Evolutionary conservation across 2,329 filamentous ascomycete species (phyloP).

Genomic region (Madurella fahalii): DNA sequence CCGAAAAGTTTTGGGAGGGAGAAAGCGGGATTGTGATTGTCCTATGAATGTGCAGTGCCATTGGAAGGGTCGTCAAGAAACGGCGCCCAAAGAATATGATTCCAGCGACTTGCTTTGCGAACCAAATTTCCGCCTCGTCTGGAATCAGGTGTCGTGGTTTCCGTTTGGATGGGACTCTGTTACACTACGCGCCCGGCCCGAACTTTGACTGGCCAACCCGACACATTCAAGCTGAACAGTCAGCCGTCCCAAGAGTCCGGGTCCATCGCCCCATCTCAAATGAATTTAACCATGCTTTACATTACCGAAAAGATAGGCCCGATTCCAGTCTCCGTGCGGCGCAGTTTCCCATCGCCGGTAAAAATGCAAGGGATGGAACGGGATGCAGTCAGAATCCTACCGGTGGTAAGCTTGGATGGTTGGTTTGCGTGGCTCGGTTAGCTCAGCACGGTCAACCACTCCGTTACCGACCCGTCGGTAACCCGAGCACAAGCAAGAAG

Average conservation of each 20-base stretch:
- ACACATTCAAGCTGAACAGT: neutral
- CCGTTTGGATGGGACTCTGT: neutral
- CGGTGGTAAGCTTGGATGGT: neutral
- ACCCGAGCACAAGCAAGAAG: neutral
- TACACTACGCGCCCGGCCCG: neutral
- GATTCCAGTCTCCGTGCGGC: neutral
- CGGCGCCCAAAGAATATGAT: no score
- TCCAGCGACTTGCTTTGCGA: no score
- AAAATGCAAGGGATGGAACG: no score
- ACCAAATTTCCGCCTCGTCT: neutral
- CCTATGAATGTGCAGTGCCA: no score
- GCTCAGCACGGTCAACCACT: neutral
- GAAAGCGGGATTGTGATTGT: no score
- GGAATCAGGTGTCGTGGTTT: neutral
- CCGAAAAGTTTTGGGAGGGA: no score
- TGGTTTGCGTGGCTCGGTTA: neutral
- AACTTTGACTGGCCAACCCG: neutral
- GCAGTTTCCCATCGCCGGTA: neutral
- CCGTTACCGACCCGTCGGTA: slow-evolving; percentile 7
- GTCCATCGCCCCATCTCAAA: neutral
- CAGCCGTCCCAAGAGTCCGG: neutral
- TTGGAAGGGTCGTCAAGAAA: no score
- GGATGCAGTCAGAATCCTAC: no score
- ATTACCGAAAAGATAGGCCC: slow-evolving; percentile 1
- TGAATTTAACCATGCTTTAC: neutral